Evolutionary conservation across 345 rosid species (phyloP).

Genomic region (Physaria fendleri): DNA sequence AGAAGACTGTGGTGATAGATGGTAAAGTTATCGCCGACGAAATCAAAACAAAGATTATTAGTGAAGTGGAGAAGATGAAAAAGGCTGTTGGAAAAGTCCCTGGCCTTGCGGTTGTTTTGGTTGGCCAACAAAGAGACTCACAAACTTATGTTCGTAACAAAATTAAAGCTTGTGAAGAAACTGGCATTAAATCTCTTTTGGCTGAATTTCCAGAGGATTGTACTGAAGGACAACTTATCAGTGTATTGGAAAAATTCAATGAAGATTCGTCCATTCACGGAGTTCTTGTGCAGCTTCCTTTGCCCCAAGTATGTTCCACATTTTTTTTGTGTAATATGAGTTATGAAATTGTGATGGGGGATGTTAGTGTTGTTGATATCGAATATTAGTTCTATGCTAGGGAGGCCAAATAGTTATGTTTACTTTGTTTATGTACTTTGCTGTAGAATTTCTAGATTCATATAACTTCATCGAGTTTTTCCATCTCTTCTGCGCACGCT

Average conservation of each 20-base stretch:
- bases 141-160: constrained; percentile 76
- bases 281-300: constrained; percentile 89
- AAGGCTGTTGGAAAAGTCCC: constrained; percentile 59
- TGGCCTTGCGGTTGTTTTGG: constrained; percentile 79
- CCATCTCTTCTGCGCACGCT: neutral
- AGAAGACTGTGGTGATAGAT: constrained; percentile 50
- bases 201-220: constrained; percentile 52
- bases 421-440: neutral
- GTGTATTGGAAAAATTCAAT: constrained; percentile 44
- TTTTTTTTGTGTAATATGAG: constrained; percentile 7
- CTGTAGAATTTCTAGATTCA: neutral
- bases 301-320: constrained; percentile 64
- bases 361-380: neutral
- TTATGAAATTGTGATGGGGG: neutral
- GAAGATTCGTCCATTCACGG: constrained; percentile 73
- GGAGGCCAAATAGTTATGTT: neutral
- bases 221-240: constrained; percentile 45
- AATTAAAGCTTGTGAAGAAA: constrained; percentile 75
- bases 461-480: neutral
- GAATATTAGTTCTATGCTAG: constrained; percentile 1
- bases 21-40: constrained; percentile 77
- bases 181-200: constrained; percentile 71
- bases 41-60: constrained; percentile 49
- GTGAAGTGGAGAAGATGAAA: constrained; percentile 71
- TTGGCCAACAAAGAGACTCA: constrained; percentile 79